Evolutionary conservation across 352 stramenopile genomes (phyloP), one percentile per base, ranked within the genome.

Genomic region (Pythium aristosporum): DNA sequence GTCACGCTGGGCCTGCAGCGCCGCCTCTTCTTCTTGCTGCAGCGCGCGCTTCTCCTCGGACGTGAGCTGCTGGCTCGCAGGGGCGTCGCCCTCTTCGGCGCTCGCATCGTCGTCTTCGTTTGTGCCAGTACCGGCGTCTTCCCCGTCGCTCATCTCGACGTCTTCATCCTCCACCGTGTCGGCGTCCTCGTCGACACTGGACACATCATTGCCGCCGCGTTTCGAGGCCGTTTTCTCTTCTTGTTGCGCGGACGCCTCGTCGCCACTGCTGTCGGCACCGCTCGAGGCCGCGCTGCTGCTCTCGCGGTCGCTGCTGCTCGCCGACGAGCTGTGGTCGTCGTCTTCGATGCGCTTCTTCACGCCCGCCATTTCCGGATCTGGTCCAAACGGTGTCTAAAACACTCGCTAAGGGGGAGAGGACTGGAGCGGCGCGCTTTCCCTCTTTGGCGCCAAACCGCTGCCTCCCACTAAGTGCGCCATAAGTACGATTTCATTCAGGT

Each of bases 1-100:
- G 57, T 92, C 83, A 54, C 86, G 83, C 64, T 95, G 87, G n/a
- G 90, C 78, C 58, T 81, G 73, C 2, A 91, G 65, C 21, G 90
- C 82, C 11, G 54, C 48, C 43, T 91, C 87, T 57, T 95, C 87
- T 57, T 95, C 87, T 39, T 71, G 55, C 20, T 80, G 71, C 18
- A 96, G 64, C 34, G 73, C 73, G 8, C 73, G 79, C 28, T 82
- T 77, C 64, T 96, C 82, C 39, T 82, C 82, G 10, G 61, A 63
- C 23, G 85, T 87, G 21, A 94, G 59, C 20, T 78, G 12, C 42
- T 51, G 30, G 34, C 39, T 13, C 13, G 43, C 16, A 18, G 42
- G 9, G 25, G 30, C 18, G 37, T 65, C 47, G 71, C 57, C 72
- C 16, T 57, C 47, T 39, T 77, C 72, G n/a, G 76, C 75, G 10